Evolutionary conservation across 225 moss, liverwort and hornwort species (phyloP).

Genomic region (Takakia lepidozioides): DNA sequence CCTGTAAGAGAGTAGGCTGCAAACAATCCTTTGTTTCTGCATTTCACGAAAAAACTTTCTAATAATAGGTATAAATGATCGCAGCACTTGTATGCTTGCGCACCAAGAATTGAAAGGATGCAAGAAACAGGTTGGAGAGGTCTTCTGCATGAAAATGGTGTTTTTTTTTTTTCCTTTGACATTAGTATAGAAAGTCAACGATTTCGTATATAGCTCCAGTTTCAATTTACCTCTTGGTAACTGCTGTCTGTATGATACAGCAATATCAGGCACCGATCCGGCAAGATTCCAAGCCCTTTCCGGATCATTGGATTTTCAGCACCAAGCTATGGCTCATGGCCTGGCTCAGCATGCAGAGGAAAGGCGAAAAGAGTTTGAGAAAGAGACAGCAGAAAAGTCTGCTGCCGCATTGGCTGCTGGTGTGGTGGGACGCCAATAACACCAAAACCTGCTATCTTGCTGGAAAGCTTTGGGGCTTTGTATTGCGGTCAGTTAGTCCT

Average conservation of each 20-base stretch:
- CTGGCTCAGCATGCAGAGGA: conserved; percentile 86
- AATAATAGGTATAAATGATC: too few species aligned
- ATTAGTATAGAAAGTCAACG: neutral
- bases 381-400: conserved; percentile 68
- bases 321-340: conserved; percentile 91
- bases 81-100: too few species aligned
- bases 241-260: conserved; percentile 25
- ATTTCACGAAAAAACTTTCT: neutral
- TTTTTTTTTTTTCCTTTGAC: neutral
- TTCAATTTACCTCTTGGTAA: conserved; percentile 1
- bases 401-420: conserved; percentile 24
- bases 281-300: conserved; percentile 80
- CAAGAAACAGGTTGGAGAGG: too few species aligned
- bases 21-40: neutral
- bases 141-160: neutral
- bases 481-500: too few species aligned
- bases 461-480: conserved; percentile 47
- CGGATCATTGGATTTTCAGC: conserved; percentile 89
- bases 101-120: too few species aligned
- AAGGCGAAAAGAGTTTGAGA: conserved; percentile 86
- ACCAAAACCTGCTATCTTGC: conserved; percentile 11
- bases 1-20: neutral
- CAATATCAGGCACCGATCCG: conserved; percentile 68
- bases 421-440: conserved; percentile 57
- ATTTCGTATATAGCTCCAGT: neutral